phyloP scores from a whole-genome alignment of 1,284 basidiomycete species.

The Fomes fomentarius region DNA sequence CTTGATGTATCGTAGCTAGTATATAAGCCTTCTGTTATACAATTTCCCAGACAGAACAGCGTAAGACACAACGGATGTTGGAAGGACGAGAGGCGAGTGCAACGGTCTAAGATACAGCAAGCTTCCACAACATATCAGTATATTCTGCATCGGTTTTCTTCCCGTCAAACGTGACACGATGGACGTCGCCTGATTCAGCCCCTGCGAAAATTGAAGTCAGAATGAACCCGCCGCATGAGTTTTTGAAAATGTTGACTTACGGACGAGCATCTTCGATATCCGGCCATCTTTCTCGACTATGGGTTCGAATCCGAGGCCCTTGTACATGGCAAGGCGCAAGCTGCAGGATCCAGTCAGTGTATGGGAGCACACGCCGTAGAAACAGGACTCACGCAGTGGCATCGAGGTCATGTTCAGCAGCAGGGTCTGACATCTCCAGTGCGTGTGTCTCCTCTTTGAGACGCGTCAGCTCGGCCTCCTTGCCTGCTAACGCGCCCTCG shows the following conservation, averaged over 20 bases:
- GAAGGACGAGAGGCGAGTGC: too few relatives aligned
- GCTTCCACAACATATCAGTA: constrained; percentile 56
- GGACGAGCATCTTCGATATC: constrained; percentile 63
- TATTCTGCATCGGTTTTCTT: constrained; percentile 35
- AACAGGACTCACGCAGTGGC: constrained; percentile 59
- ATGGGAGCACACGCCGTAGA: too few relatives aligned
- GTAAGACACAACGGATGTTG: too few relatives aligned
- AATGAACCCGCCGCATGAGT: not conserved
- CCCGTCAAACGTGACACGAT: constrained; percentile 42
- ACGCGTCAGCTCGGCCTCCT: constrained; percentile 67
- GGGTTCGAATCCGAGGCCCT: constrained; percentile 71
- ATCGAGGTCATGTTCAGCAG: constrained; percentile 70
- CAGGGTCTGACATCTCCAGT: constrained; percentile 71
- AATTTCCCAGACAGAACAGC: too few relatives aligned
- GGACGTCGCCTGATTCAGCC: constrained; percentile 64
- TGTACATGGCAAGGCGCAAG: constrained; percentile 66
- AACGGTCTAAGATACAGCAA: constrained; percentile 35
- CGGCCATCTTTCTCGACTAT: constrained; percentile 54
- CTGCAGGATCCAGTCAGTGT: constrained; percentile 36
- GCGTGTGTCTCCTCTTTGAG: constrained; percentile 63
- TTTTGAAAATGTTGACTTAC: constrained; percentile 44
- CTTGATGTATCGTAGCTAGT: constrained; percentile 13
- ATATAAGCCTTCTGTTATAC: constrained; percentile 10
- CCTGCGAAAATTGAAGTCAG: constrained; percentile 38
- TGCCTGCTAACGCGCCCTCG: constrained; percentile 63